A percentile compares a stretch with the other conserved stretches of the same genome.
These are phyloP conservation scores for Porodaedalea pini DNA, from an alignment of 1,284 basidiomycete species.

Conservation along the genomic window DNA sequence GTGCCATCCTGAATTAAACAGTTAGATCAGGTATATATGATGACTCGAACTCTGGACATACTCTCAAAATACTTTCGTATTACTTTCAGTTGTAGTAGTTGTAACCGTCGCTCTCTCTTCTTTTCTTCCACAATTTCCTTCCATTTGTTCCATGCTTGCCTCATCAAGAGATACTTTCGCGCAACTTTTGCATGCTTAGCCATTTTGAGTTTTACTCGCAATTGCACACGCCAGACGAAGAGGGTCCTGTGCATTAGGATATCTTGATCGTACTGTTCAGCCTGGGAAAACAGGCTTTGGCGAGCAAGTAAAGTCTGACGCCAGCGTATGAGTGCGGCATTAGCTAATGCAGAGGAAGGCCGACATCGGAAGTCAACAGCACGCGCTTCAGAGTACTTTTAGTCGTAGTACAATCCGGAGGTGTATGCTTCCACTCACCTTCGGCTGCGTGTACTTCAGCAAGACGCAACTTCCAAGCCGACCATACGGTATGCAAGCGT, in stretches of 20 bases:
- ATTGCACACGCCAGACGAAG: slow-evolving; percentile 53
- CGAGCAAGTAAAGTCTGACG: slow-evolving; percentile 32
- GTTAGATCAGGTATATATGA: background rate
- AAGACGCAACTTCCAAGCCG: slow-evolving; percentile 51
- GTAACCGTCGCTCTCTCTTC: slow-evolving; percentile 45
- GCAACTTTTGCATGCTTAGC: slow-evolving; percentile 57
- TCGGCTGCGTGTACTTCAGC: slow-evolving; percentile 39
- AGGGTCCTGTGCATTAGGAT: slow-evolving; percentile 44
- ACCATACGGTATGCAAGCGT: slow-evolving; percentile 45
- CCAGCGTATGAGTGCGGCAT: slow-evolving; percentile 14
- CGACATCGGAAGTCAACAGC: slow-evolving; percentile 21
- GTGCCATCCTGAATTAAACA: slow-evolving; percentile 13
- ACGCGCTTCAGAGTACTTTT: background rate
- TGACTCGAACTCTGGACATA: background rate
- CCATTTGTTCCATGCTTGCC: slow-evolving; percentile 54
- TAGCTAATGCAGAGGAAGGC: slow-evolving; percentile 13
- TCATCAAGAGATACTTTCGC: slow-evolving; percentile 49
- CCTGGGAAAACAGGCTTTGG: slow-evolving; percentile 49
- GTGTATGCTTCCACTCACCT: slow-evolving; percentile 35
- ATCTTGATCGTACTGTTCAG: slow-evolving; percentile 46
- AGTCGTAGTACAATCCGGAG: background rate
- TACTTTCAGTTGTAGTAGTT: slow-evolving; percentile 39
- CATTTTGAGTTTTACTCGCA: slow-evolving; percentile 49
- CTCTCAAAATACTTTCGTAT: slow-evolving; percentile 29
- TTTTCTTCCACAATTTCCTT: slow-evolving; percentile 45